Evolutionary conservation across 306 rosid genomes (phyloP), one percentile per base, ranked within the genome.

Genomic region (Neltuma alba): DNA sequence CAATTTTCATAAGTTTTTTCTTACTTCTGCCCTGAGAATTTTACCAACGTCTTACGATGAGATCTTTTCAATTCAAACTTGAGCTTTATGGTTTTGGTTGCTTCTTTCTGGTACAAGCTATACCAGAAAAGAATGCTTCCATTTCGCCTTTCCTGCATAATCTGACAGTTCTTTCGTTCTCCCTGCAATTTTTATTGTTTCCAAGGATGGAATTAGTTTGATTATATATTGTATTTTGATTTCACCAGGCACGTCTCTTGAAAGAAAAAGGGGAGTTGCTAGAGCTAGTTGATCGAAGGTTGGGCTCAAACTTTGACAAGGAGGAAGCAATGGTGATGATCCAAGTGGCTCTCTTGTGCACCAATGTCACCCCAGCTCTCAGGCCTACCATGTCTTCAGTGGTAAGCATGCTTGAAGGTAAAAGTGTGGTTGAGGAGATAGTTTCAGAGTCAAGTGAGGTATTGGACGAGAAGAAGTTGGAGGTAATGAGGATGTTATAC

Each of bases 331-430:
- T 72, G 70, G 68, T 66, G 80, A 34, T 81, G 77, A 81, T 85
- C 25, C 62, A 77, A n/a, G 85, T 85, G 33, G 85, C 78, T 81
- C 85, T 85, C 6, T 8, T 85, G 41, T 81, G 88, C 75, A 81
- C 85, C 74, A 85, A 77, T 50, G 13, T 3, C 10, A 37, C 80
- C 36, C 28, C 83, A 67, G 52, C 68, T 0, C 71, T 58, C 5
- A 81, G 88, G 66, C 88, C 88, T 0, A 0, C 71, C 25, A 81
- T 85, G 88, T 81, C 85, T 15, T 58, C 83, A 1, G 83, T 85
- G 16, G 65, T 77, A 9, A 77, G 80, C 76, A 73, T 81, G 75
- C 85, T 85, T 23, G 88, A 85, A 85, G 88, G 88, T 2, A 60
- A 6, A 64, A 67, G 20, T 3, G 31, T 48, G 3, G 68, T 81